Evolutionary conservation across 257 asterid genomes (phyloP).

Genomic region (Scutellaria baicalensis): DNA sequence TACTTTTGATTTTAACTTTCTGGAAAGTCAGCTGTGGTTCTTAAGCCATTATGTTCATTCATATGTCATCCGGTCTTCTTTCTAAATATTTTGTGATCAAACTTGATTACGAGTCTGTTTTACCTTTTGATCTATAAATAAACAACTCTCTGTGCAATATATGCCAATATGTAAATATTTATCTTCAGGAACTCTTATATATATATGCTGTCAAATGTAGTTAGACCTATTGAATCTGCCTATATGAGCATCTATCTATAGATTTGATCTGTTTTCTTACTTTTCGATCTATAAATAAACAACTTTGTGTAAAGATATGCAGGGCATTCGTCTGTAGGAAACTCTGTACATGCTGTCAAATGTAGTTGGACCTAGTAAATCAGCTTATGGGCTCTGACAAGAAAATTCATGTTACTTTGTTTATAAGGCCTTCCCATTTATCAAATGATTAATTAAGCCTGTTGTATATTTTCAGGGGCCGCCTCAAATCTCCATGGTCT

Average conservation of each 20-base stretch:
- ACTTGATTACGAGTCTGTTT: not conserved
- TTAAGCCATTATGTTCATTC: not conserved
- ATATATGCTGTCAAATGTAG: not conserved
- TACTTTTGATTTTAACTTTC: not conserved
- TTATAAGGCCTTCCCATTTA: slow-evolving; percentile 1
- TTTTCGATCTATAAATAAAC: not conserved
- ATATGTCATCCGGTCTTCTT: not conserved
- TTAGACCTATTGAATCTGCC: not conserved
- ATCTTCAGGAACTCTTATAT: not conserved
- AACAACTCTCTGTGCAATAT: not conserved
- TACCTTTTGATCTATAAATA: not conserved
- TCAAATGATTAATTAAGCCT: slow-evolving; percentile 12
- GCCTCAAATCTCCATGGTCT: slow-evolving; percentile 91
- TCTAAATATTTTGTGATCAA: not conserved
- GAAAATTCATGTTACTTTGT: slow-evolving; percentile 1
- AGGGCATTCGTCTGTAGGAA: not conserved
- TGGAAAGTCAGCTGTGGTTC: not conserved
- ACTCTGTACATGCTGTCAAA: not conserved
- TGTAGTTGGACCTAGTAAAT: not conserved
- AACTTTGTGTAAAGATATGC: not conserved
- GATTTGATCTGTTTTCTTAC: not conserved
- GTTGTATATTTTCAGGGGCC: slow-evolving; percentile 48
- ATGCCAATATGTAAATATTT: not conserved
- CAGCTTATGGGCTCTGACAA: not conserved
- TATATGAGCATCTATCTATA: not conserved